Evolutionary conservation across 257 asterid genomes (phyloP).

Genomic region (Mitragyna speciosa): DNA sequence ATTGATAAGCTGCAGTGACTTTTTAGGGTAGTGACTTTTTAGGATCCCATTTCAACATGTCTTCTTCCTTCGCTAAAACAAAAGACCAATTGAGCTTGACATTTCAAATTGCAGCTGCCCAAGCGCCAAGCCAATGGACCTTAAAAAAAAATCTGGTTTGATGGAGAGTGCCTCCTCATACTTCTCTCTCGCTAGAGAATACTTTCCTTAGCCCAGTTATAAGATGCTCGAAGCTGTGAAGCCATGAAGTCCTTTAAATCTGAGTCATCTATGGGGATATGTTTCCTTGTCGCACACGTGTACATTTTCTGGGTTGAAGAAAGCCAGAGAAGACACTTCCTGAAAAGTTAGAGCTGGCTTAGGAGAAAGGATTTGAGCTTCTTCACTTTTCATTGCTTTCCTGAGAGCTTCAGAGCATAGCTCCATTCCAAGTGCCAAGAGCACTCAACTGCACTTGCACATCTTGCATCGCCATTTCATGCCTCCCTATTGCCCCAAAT

Average conservation of each 20-base stretch:
- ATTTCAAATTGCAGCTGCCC: constrained; percentile 97
- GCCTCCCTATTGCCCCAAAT: constrained; percentile 71
- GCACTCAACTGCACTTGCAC: constrained; percentile 60
- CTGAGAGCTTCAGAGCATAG: constrained; percentile 92
- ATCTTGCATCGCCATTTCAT: constrained; percentile 81
- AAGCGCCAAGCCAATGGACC: constrained; percentile 80
- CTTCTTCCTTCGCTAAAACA: constrained; percentile 75
- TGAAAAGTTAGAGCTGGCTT: constrained; percentile 85
- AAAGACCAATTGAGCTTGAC: constrained; percentile 98
- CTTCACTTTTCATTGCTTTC: constrained; percentile 86
- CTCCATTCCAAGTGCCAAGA: constrained; percentile 99
- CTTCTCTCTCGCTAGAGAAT: constrained; percentile 70
- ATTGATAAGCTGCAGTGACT: constrained; percentile 69
- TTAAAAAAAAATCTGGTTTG: constrained; percentile 84
- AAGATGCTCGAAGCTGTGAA: constrained; percentile 72
- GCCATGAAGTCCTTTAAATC: constrained; percentile 65
- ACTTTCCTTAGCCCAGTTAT: constrained; percentile 88
- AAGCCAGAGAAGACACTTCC: constrained; percentile 97
- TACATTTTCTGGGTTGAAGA: constrained; percentile 97
- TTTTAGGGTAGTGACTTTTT: no score
- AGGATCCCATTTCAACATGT: constrained; percentile 85
- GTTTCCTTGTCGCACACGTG: constrained; percentile 96
- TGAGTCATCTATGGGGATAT: constrained; percentile 84
- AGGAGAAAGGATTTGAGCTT: constrained; percentile 79
- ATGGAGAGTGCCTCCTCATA: constrained; percentile 75